Conservation (phyloP, 805 yeast species). For the Dipodascus albidus region DNA sequence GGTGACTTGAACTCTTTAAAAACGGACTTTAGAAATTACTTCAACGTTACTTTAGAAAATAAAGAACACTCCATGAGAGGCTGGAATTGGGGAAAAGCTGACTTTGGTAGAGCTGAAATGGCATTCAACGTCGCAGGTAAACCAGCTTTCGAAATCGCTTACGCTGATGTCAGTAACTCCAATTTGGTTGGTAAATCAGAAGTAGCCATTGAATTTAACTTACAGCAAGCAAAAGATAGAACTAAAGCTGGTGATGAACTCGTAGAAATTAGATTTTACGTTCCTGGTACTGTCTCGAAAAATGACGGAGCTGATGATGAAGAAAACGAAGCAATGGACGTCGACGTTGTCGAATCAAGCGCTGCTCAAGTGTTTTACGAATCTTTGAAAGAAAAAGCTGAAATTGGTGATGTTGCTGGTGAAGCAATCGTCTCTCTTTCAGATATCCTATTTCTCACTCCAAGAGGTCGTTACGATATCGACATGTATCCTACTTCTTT, state of each 20-base stretch:
- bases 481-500: slow-evolving; percentile 83
- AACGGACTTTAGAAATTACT: slow-evolving; percentile 70
- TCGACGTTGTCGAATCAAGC: slow-evolving; percentile 36
- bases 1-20: slow-evolving; percentile 72
- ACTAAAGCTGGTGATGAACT: slow-evolving; percentile 85
- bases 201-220: slow-evolving; percentile 77
- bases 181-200: slow-evolving; percentile 88
- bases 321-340: slow-evolving; percentile 26
- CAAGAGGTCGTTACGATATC: slow-evolving; percentile 96
- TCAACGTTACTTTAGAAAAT: slow-evolving; percentile 61
- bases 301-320: slow-evolving; percentile 26
- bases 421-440: slow-evolving; percentile 89
- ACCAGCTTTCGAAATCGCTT: slow-evolving; percentile 89
- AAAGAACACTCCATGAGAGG: slow-evolving; percentile 92
- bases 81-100: slow-evolving; percentile 98
- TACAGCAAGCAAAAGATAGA: slow-evolving; percentile 36
- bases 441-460: slow-evolving; percentile 86
- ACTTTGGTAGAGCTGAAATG: slow-evolving; percentile 84
- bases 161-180: slow-evolving; percentile 64
- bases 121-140: slow-evolving; percentile 75
- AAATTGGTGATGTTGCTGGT: slow-evolving; percentile 88
- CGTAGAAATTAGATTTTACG: slow-evolving; percentile 86
- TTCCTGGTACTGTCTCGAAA: slow-evolving; percentile 68
- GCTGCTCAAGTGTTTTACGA: slow-evolving; percentile 85
- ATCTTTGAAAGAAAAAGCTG: slow-evolving; percentile 83